phyloP scores from a whole-genome alignment of 208 protist genomes.

The Trypanosoma cruzi region DNA sequence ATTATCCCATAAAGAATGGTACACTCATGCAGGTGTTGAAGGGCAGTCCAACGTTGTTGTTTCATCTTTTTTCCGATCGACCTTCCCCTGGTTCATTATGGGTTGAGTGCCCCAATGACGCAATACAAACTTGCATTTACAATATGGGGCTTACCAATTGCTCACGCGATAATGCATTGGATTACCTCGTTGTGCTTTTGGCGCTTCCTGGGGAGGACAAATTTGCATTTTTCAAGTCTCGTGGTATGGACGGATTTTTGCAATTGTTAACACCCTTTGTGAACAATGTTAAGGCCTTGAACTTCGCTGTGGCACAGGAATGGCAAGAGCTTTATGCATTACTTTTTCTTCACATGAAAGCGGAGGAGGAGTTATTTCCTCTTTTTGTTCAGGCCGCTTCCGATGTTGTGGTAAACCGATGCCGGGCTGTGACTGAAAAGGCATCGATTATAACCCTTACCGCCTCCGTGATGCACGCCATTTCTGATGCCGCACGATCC shows the following conservation, averaged over 20 bases:
- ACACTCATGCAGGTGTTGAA: slow-evolving; percentile 54
- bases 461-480: slow-evolving; percentile 42
- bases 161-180: slow-evolving; percentile 35
- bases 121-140: slow-evolving; percentile 63
- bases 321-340: slow-evolving; percentile 44
- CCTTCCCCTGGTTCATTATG: slow-evolving; percentile 41
- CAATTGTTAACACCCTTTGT: slow-evolving; percentile 75
- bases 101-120: slow-evolving; percentile 42
- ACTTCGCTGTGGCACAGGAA: slow-evolving; percentile 40
- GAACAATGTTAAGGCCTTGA: slow-evolving; percentile 66
- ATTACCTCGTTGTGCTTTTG: slow-evolving; percentile 62
- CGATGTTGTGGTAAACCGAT: slow-evolving; percentile 54
- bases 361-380: slow-evolving; percentile 30
- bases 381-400: slow-evolving; percentile 48
- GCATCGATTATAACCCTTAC: slow-evolving; percentile 59
- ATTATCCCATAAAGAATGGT: slow-evolving; percentile 46
- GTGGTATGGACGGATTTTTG: slow-evolving; percentile 66
- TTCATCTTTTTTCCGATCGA: slow-evolving; percentile 44
- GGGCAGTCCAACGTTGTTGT: slow-evolving; percentile 40
- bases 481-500: slow-evolving; percentile 24
- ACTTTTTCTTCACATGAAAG: slow-evolving; percentile 42
- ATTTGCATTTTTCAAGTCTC: slow-evolving; percentile 28
- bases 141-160: slow-evolving; percentile 72
- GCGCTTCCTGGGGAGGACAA: slow-evolving; percentile 40
- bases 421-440: slow-evolving; percentile 77